These are phyloP conservation scores for Dentipellis sp. DNA, from an alignment of 768 basidiomycete genomes.

Conservation along the genomic window DNA sequence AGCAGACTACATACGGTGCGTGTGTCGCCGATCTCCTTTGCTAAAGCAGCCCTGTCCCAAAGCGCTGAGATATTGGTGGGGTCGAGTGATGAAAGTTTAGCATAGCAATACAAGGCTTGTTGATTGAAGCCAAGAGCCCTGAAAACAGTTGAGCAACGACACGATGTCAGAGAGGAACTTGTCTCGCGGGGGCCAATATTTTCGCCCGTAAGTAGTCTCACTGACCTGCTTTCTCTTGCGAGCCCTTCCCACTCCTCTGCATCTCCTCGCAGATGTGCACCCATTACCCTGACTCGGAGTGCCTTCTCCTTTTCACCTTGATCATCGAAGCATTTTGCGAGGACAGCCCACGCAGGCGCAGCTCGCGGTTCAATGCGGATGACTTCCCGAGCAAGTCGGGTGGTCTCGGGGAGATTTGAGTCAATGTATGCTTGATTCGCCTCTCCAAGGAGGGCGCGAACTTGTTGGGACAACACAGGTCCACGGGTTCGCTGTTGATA, in stretches of 20 bases:
- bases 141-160: neutral
- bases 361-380: slow-evolving; percentile 90
- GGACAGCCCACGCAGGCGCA: slow-evolving; percentile 75
- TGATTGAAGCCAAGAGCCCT: slow-evolving; percentile 68
- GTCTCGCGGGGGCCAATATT: too few species aligned
- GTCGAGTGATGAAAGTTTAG: slow-evolving; percentile 72
- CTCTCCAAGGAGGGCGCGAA: slow-evolving; percentile 67
- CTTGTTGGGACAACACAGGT: slow-evolving; percentile 58
- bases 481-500: slow-evolving; percentile 20
- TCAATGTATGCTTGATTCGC: slow-evolving; percentile 85
- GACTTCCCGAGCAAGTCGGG: slow-evolving; percentile 81
- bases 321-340: slow-evolving; percentile 79
- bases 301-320: slow-evolving; percentile 58
- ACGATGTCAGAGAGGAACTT: neutral
- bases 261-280: slow-evolving; percentile 77
- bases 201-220: slow-evolving; percentile 1
- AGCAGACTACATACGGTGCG: slow-evolving; percentile 39
- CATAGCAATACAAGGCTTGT: slow-evolving; percentile 88
- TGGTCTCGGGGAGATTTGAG: slow-evolving; percentile 53
- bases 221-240: slow-evolving; percentile 65
- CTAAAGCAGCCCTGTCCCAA: slow-evolving; percentile 82
- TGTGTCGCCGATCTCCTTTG: slow-evolving; percentile 65
- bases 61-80: slow-evolving; percentile 76
- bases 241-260: slow-evolving; percentile 84
- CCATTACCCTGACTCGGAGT: slow-evolving; percentile 80